Evolutionary conservation across 495 filamentous ascomycete species (phyloP), one percentile per base, ranked within the genome.

Genomic region (Ramalina peruviana): DNA sequence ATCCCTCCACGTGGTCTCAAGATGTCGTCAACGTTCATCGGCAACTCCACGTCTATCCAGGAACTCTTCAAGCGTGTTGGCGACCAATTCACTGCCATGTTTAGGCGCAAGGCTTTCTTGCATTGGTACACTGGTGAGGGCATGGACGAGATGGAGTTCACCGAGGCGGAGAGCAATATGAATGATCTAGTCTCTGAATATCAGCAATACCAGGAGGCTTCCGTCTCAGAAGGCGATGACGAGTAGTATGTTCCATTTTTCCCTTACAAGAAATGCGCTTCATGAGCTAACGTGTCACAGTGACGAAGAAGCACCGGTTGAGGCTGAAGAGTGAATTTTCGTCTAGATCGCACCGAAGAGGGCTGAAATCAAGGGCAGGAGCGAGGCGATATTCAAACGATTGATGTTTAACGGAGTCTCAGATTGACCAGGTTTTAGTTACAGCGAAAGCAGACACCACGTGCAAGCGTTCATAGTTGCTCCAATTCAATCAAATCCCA

Each of bases 111-210:
- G 83, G 92, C 92, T 81, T 99, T 99, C 89, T 86, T 99, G 84
- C 92, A 97, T 81, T 99, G 92, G 92, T 99, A 99, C 73, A 99
- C 92, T 80, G 88, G 89, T 66, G 92, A 99, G 82, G 92, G 92
- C 76, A 99, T 99, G 92, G 92, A 99, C 75, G 92, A 99, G 84
- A 97, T 97, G 92, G 92, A 99, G 77, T 99, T 99, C 74, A 97
- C 92, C 67, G 93, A 97, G 80, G 92, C 92, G 61, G 92, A 99
- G 85, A 90, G 85, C 76, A 99, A 99, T 78, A 99, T 99, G 92
- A 99, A 97, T 77, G 92, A 99, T 71, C 75, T 99, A 69, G 92
- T 99, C 55, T 95, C 90, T 52, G 92, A 99, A 70, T 99, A 99
- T 79, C 92, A 99, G 80, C 93, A 99, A 70, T 99, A 99, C 80